Evolutionary conservation across 306 rosid genomes (phyloP).

Genomic region (Pueraria montana): DNA sequence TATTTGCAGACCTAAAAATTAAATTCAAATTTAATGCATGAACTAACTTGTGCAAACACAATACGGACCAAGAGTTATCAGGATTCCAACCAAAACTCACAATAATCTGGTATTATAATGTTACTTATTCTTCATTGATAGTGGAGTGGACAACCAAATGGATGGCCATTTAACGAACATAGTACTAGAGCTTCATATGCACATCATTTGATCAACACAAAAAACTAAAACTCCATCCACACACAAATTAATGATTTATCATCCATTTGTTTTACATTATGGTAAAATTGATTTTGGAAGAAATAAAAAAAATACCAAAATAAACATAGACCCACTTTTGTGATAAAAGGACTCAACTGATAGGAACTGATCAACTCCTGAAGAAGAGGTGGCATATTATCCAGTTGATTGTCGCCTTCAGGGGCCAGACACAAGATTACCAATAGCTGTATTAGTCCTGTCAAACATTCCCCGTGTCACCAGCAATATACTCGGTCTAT

Average conservation of each 20-base stretch:
- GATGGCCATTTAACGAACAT: conserved; percentile 6
- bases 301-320: conserved; percentile 10
- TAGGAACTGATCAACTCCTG: conserved; percentile 69
- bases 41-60: conserved; percentile 4
- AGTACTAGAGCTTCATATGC: conserved; percentile 9
- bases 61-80: not conserved
- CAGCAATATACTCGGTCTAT: conserved; percentile 1
- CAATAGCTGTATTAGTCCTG: conserved; percentile 70
- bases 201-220: conserved; percentile 2
- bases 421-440: conserved; percentile 75
- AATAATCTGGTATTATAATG: not conserved
- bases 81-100: conserved; percentile 35
- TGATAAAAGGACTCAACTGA: conserved; percentile 86
- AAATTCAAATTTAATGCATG: conserved; percentile 33
- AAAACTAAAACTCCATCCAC: conserved; percentile 33
- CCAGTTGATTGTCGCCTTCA: conserved; percentile 63
- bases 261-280: not conserved
- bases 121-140: not conserved
- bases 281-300: not conserved
- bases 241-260: not conserved
- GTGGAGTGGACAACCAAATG: conserved; percentile 6
- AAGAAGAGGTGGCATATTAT: conserved; percentile 59
- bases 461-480: conserved; percentile 50
- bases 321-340: conserved; percentile 80
- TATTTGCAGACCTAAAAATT: conserved; percentile 76